phyloP scores from a whole-genome alignment of 2,329 filamentous ascomycete species.

The Tricladium varicosporioides region DNA sequence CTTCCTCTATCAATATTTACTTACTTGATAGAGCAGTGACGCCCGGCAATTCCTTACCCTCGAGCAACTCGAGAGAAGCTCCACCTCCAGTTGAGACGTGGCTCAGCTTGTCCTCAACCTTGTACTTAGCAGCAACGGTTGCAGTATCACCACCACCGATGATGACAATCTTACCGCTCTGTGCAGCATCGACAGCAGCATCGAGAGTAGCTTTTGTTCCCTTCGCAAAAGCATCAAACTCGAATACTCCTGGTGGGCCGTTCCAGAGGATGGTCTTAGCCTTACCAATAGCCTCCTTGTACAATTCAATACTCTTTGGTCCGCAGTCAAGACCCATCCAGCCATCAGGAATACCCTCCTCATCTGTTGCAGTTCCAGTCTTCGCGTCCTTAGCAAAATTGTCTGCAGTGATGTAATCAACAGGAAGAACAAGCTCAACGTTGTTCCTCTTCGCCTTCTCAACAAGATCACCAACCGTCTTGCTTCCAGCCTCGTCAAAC shows the following conservation, averaged over 20 bases:
- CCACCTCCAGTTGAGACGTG: slow-evolving; percentile 97
- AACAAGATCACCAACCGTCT: slow-evolving; percentile 83
- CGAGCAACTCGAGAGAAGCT: slow-evolving; percentile 90
- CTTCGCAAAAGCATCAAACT: slow-evolving; percentile 90
- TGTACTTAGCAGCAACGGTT: slow-evolving; percentile 96
- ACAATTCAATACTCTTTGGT: slow-evolving; percentile 81
- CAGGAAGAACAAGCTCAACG: slow-evolving; percentile 91
- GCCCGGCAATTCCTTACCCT: slow-evolving; percentile 97
- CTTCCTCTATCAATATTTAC: slow-evolving; percentile 41
- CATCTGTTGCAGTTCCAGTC: slow-evolving; percentile 78
- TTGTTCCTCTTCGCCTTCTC: slow-evolving; percentile 96
- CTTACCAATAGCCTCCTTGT: slow-evolving; percentile 81
- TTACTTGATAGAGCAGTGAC: slow-evolving; percentile 85
- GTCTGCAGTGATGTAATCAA: slow-evolving; percentile 94
- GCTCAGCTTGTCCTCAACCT: slow-evolving; percentile 93
- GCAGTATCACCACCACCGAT: slow-evolving; percentile 98
- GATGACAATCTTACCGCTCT: slow-evolving; percentile 91
- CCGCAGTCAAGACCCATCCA: slow-evolving; percentile 99
- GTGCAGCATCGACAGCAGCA: slow-evolving; percentile 76
- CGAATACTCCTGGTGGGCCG: slow-evolving; percentile 94
- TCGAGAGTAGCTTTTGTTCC: slow-evolving; percentile 93
- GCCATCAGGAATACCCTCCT: slow-evolving; percentile 87
- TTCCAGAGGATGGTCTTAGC: slow-evolving; percentile 99
- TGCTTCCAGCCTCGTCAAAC: slow-evolving; percentile 90
- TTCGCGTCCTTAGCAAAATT: slow-evolving; percentile 87